Percentiles rank a stretch among this genome's conserved stretches.
phyloP scores from a whole-genome alignment of 108 stramenopile species.

The Schizochytrium sp. region DNA sequence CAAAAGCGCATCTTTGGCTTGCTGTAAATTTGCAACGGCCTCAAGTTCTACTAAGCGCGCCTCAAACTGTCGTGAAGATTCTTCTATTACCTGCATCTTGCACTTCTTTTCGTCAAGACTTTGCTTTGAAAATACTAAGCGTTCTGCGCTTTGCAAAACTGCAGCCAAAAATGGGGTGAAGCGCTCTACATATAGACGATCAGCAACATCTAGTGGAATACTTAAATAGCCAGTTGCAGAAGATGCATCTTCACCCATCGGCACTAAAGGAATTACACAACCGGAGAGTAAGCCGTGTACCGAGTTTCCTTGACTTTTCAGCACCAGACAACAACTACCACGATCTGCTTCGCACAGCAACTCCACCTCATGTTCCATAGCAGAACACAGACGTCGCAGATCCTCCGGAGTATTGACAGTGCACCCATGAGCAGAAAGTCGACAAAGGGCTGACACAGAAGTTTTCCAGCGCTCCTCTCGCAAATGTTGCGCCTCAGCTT shows the following conservation, averaged over 20 bases:
- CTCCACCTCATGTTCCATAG: background rate
- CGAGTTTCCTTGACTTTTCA: background rate
- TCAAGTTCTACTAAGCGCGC: background rate
- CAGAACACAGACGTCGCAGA: background rate
- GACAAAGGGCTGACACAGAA: background rate
- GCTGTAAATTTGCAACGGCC: background rate
- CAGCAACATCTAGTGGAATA: background rate
- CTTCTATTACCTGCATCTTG: background rate
- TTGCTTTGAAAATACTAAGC: background rate
- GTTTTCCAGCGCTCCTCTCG: background rate
- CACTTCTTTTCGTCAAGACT: background rate
- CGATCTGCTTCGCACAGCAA: background rate
- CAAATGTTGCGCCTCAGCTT: background rate
- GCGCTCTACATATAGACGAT: background rate
- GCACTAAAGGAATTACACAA: background rate
- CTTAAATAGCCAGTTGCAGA: slow-evolving; percentile 2
- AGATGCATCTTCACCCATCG: background rate
- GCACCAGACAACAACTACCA: background rate
- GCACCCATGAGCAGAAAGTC: background rate
- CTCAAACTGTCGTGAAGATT: slow-evolving; percentile 2
- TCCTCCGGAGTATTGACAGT: background rate
- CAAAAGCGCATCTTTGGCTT: slow-evolving; percentile 6
- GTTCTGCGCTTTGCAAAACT: background rate
- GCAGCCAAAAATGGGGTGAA: background rate
- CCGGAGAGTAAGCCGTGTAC: background rate